Evolutionary conservation across 805 yeast species (phyloP).

Genomic region (Candida manassasensis): DNA sequence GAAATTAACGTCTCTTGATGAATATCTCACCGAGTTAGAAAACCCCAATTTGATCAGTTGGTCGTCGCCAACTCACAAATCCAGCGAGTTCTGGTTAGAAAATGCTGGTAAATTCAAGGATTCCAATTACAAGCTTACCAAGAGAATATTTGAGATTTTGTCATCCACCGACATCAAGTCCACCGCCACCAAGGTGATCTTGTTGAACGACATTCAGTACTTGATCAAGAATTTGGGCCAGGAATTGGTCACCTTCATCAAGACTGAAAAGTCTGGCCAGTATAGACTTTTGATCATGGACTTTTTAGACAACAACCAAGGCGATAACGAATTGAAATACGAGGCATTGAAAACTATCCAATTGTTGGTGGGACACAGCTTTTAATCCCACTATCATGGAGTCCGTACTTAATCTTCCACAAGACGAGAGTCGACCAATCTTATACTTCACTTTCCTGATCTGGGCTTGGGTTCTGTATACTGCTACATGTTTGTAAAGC

Average conservation of each 20-base stretch:
- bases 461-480: no score
- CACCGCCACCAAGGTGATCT: conserved; percentile 26
- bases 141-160: conserved; percentile 53
- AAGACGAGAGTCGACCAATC: conserved; percentile 18
- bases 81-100: conserved; percentile 85
- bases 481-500: no score
- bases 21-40: conserved; percentile 78
- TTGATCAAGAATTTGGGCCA: conserved; percentile 38
- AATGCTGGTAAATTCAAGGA: conserved; percentile 74
- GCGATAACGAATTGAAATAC: conserved; percentile 83
- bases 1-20: conserved; percentile 86
- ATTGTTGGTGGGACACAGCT: conserved; percentile 80
- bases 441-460: conserved; percentile 14
- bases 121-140: conserved; percentile 67
- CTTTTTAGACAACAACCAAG: conserved; percentile 60
- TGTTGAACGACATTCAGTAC: conserved; percentile 40
- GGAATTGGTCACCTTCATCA: conserved; percentile 33
- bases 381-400: no score
- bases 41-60: conserved; percentile 73
- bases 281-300: conserved; percentile 78
- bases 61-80: conserved; percentile 83
- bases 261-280: conserved; percentile 45
- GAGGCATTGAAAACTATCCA: conserved; percentile 97
- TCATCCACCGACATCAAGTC: conserved; percentile 19
- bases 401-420: no score